phyloP scores from a whole-genome alignment of 2,329 filamentous ascomycete genomes.

The Didymella exigua region DNA sequence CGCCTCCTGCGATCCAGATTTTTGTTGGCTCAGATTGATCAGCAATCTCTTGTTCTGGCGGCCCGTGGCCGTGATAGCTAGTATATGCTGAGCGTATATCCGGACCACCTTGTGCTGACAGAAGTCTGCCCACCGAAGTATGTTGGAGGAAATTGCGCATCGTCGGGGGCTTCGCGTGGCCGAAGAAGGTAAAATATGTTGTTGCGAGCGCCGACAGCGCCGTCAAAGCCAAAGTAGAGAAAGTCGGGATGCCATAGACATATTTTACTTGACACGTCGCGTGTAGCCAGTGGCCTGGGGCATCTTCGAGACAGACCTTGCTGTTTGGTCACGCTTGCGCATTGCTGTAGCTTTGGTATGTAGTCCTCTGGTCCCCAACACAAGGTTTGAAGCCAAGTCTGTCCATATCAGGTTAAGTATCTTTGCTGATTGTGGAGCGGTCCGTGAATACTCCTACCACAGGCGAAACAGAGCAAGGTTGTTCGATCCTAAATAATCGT shows the following conservation, averaged over 20 bases:
- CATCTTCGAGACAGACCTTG: background rate
- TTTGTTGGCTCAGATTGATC: background rate
- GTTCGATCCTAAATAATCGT: conserved; percentile 45
- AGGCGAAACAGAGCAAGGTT: conserved; percentile 51
- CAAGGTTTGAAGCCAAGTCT: conserved; percentile 51
- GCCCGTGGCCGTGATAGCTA: background rate
- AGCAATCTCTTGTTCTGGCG: background rate
- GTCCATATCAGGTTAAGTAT: conserved; percentile 56
- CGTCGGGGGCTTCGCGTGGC: background rate
- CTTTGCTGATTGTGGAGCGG: conserved; percentile 30
- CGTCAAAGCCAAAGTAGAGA: background rate
- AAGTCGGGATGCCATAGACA: background rate
- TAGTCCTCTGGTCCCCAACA: conserved; percentile 48
- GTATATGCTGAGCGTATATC: no score
- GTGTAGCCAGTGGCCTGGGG: background rate
- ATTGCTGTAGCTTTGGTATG: conserved; percentile 38
- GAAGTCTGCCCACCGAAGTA: background rate
- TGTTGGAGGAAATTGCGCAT: background rate
- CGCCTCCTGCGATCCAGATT: background rate
- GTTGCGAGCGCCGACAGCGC: background rate
- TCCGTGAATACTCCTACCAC: conserved; percentile 49
- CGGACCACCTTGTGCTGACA: background rate
- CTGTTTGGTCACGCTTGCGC: conserved; percentile 13
- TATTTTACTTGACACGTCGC: background rate
- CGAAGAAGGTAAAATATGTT: background rate